Evolutionary conservation across 208 protist genomes (phyloP).

Genomic region (Wallacemonas sp.): DNA sequence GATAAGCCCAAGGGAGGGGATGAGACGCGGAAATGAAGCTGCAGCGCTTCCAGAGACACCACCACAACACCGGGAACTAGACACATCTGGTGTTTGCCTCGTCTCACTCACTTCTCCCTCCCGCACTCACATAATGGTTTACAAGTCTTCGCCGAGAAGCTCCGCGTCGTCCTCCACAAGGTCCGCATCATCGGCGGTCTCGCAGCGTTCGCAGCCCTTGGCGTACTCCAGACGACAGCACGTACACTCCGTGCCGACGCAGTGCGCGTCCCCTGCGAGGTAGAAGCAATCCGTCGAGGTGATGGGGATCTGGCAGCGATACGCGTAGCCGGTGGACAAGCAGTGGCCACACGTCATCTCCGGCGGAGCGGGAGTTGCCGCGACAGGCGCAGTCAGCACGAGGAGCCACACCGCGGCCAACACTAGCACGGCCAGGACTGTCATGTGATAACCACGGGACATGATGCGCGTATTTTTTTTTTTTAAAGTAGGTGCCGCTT

Average conservation of each 20-base stretch:
- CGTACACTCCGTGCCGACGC: conserved; percentile 20
- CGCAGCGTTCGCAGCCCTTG: conserved; percentile 24
- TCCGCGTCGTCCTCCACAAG: conserved; percentile 16
- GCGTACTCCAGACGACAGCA: conserved; percentile 29
- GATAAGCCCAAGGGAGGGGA: too few relatives aligned
- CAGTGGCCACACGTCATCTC: conserved; percentile 3
- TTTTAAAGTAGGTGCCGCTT: too few relatives aligned
- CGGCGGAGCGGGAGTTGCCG: background rate
- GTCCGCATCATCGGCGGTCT: conserved; percentile 16
- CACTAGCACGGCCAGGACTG: background rate
- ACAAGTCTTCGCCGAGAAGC: conserved; percentile 9
- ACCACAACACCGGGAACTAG: too few relatives aligned
- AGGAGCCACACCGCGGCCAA: background rate
- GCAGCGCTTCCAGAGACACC: too few relatives aligned
- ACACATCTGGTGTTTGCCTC: background rate
- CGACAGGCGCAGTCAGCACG: background rate
- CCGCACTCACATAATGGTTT: background rate
- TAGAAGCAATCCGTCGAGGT: conserved; percentile 10
- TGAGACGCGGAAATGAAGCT: too few relatives aligned
- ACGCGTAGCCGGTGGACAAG: conserved; percentile 8
- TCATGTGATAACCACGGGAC: background rate
- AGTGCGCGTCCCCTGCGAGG: conserved; percentile 32
- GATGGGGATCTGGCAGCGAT: background rate
- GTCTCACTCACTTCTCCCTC: too few relatives aligned
- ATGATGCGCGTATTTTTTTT: conserved; percentile 1